Evolutionary conservation across 2,329 filamentous ascomycete species (phyloP).

Genomic region (Colletotrichum gloeosporioides): DNA sequence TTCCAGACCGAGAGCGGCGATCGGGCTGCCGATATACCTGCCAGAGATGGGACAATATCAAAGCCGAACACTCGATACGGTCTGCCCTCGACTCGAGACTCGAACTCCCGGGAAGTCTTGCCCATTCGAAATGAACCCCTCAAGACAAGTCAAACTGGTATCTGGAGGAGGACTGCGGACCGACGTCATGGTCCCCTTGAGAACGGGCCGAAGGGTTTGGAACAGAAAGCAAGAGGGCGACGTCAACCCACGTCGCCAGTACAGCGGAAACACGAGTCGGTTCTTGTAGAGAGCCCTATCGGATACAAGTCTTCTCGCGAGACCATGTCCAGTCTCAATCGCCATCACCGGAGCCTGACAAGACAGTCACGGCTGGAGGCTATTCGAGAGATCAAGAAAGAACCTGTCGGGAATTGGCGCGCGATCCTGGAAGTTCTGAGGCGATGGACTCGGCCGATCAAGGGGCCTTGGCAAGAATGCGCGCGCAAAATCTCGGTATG

Average conservation of each 20-base stretch:
- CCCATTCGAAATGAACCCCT: background rate
- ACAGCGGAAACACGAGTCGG: conserved; percentile 23
- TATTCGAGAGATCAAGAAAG: conserved; percentile 33
- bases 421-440: conserved; percentile 42
- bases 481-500: conserved; percentile 31
- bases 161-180: background rate
- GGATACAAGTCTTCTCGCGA: conserved; percentile 22
- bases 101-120: background rate
- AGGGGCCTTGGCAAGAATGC: conserved; percentile 17
- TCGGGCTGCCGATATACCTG: background rate
- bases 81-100: background rate
- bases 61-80: background rate
- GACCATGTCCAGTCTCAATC: conserved; percentile 21
- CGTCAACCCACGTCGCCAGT: background rate
- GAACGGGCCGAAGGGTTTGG: background rate
- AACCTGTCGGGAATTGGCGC: conserved; percentile 42
- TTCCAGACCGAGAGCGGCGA: background rate
- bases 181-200: background rate
- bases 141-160: background rate
- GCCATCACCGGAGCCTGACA: conserved; percentile 29
- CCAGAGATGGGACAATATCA: background rate
- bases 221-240: background rate
- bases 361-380: conserved; percentile 42
- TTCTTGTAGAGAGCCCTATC: conserved; percentile 30
- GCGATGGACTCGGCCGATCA: conserved; percentile 35